Conservation (phyloP, 1,284 basidiomycete genomes). For the Apiotrichum montevideense region DNA sequence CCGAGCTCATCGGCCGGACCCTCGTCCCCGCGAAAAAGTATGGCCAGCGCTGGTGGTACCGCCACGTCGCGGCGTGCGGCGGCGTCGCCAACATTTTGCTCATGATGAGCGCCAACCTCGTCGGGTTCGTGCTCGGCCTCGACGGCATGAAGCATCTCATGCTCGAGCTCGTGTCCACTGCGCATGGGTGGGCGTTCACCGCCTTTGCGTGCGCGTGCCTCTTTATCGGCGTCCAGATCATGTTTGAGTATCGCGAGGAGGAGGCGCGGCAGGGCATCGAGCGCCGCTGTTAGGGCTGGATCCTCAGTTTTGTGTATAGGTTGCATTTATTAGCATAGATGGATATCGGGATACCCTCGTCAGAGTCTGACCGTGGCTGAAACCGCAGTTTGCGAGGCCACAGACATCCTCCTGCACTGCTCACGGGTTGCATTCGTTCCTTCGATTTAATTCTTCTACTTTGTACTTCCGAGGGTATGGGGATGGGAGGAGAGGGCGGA, state of each 20-base stretch:
- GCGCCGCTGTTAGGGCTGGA: constrained; percentile 31
- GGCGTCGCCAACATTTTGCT: constrained; percentile 79
- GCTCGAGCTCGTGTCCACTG: constrained; percentile 58
- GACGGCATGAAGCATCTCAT: constrained; percentile 74
- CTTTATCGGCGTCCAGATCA: constrained; percentile 80
- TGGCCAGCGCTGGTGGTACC: constrained; percentile 66
- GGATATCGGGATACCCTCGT: too few species aligned
- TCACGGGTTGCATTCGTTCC: too few species aligned
- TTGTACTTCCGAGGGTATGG: too few species aligned
- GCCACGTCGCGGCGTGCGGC: constrained; percentile 77
- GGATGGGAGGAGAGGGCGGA: too few species aligned
- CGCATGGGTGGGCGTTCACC: constrained; percentile 57
- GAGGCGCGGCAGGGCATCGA: constrained; percentile 41
- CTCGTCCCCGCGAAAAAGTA: constrained; percentile 64
- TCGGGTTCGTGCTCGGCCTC: constrained; percentile 88
- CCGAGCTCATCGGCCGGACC: constrained; percentile 65
- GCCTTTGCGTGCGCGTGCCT: constrained; percentile 58
- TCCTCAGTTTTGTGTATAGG: neutral
- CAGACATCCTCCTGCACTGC: too few species aligned
- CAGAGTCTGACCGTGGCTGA: too few species aligned
- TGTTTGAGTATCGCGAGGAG: constrained; percentile 80
- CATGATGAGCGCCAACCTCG: constrained; percentile 90
- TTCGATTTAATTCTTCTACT: too few species aligned
- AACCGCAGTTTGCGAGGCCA: too few species aligned
- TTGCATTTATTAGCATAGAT: neutral